These are phyloP conservation scores for Chaetoscypha palmicola DNA, from an alignment of 2,329 filamentous ascomycete species.

Conservation along the genomic window DNA sequence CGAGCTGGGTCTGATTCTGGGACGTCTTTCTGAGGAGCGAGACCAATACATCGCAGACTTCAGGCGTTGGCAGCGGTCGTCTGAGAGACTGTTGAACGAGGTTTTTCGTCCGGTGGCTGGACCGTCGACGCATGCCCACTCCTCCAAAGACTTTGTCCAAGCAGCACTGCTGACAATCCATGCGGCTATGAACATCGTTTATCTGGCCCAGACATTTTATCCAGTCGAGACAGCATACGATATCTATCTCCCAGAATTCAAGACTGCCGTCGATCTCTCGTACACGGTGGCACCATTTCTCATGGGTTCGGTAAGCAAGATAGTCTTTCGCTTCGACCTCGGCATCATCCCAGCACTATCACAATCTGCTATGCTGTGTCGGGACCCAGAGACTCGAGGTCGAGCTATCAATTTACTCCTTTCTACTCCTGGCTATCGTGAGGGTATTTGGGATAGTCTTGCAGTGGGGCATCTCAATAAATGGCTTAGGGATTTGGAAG, in stretches of 20 bases:
- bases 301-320: not conserved
- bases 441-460: conserved; percentile 14
- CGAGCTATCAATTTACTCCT: conserved; percentile 9
- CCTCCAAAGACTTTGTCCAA: conserved; percentile 5
- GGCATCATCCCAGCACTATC: conserved; percentile 13
- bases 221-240: conserved; percentile 11
- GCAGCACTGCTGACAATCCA: conserved; percentile 9
- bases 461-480: conserved; percentile 1
- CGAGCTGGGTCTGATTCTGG: not conserved
- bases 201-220: conserved; percentile 3
- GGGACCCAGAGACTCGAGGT: conserved; percentile 3
- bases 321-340: conserved; percentile 11
- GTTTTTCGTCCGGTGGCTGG: not conserved
- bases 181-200: conserved; percentile 5
- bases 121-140: not conserved
- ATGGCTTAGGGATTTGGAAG: conserved; percentile 11
- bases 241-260: conserved; percentile 7
- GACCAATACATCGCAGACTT: conserved; percentile 6
- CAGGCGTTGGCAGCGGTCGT: conserved; percentile 6
- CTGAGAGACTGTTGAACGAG: not conserved
- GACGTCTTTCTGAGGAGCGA: conserved; percentile 4
- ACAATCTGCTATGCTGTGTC: conserved; percentile 11
- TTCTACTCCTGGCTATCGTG: conserved; percentile 8
- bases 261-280: conserved; percentile 4
- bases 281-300: conserved; percentile 5